Percentiles rank a stretch among this genome's conserved stretches.
These are phyloP conservation scores for Dalbergia cochinchinensis DNA, from an alignment of 306 rosid species.

Conservation along the genomic window DNA sequence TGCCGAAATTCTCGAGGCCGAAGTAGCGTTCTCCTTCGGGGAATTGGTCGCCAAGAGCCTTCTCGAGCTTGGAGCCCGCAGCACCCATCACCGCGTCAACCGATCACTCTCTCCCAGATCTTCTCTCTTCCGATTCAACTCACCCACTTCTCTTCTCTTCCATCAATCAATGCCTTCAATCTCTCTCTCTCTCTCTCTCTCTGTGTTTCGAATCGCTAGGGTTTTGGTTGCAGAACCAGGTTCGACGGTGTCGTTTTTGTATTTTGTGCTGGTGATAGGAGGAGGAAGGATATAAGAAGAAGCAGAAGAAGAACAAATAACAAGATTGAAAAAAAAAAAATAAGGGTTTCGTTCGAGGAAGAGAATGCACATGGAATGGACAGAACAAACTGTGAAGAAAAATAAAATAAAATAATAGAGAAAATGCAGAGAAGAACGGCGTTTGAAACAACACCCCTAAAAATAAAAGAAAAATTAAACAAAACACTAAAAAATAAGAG, in stretches of 20 bases:
- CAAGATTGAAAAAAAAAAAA: background rate
- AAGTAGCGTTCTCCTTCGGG: slow-evolving; percentile 99
- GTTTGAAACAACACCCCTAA: background rate
- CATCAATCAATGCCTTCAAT: background rate
- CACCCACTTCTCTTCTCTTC: slow-evolving; percentile 37
- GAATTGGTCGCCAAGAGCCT: slow-evolving; percentile 96
- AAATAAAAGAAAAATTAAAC: background rate
- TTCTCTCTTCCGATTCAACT: slow-evolving; percentile 50
- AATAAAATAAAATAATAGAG: background rate
- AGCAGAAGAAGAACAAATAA: background rate
- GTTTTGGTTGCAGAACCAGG: slow-evolving; percentile 38
- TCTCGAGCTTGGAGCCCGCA: slow-evolving; percentile 98
- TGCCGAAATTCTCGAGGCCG: slow-evolving; percentile 97
- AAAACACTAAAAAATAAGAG: too few relatives aligned
- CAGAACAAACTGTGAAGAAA: slow-evolving; percentile 13
- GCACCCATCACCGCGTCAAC: slow-evolving; percentile 81
- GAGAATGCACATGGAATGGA: slow-evolving; percentile 29
- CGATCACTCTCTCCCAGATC: slow-evolving; percentile 59
- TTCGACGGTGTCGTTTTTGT: background rate
- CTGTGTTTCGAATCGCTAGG: slow-evolving; percentile 45
- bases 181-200: slow-evolving; percentile 16
- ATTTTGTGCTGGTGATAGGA: background rate
- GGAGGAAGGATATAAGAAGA: background rate
- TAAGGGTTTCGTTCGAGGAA: slow-evolving; percentile 46
- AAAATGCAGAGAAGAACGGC: background rate